A percentile compares a stretch with the other conserved stretches of the same genome.
Evolutionary conservation across 2,329 filamentous ascomycete genomes (phyloP).

Genomic region (Aspergillus pseudoterreus): DNA sequence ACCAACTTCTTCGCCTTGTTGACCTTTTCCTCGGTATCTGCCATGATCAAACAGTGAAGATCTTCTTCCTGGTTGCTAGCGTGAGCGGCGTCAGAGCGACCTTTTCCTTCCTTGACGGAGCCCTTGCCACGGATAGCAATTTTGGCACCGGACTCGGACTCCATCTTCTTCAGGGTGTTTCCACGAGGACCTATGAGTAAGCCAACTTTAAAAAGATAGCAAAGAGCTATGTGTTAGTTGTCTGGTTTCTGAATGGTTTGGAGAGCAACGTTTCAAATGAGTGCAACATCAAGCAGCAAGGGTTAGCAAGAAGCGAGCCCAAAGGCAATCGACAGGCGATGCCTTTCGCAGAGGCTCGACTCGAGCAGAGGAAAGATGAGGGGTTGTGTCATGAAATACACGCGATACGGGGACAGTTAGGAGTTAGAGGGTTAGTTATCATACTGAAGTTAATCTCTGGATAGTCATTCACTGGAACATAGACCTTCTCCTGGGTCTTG

Average conservation of each 20-base stretch:
- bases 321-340: conserved; percentile 31
- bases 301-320: conserved; percentile 43
- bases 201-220: conserved; percentile 79
- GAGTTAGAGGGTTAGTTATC: conserved; percentile 98
- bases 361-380: conserved; percentile 34
- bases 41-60: conserved; percentile 98
- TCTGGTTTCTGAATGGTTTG: conserved; percentile 37
- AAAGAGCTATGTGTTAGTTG: conserved; percentile 88
- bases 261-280: conserved; percentile 18
- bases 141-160: conserved; percentile 92
- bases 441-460: conserved; percentile 99
- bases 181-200: conserved; percentile 99
- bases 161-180: conserved; percentile 99
- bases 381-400: conserved; percentile 33
- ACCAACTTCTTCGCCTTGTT: conserved; percentile 98
- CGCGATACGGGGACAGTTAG: conserved; percentile 54
- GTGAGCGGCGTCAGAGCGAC: conserved; percentile 96
- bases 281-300: conserved; percentile 33
- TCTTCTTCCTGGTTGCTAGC: conserved; percentile 99
- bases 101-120: conserved; percentile 99
- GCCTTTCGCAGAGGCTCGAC: conserved; percentile 35
- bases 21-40: conserved; percentile 98
- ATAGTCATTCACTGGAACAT: conserved; percentile 99
- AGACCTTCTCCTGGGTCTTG: conserved; percentile 99
- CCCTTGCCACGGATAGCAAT: conserved; percentile 99